Evolutionary conservation across 1,139 yeast species (phyloP).

Genomic region (Blastobotrys persicus): DNA sequence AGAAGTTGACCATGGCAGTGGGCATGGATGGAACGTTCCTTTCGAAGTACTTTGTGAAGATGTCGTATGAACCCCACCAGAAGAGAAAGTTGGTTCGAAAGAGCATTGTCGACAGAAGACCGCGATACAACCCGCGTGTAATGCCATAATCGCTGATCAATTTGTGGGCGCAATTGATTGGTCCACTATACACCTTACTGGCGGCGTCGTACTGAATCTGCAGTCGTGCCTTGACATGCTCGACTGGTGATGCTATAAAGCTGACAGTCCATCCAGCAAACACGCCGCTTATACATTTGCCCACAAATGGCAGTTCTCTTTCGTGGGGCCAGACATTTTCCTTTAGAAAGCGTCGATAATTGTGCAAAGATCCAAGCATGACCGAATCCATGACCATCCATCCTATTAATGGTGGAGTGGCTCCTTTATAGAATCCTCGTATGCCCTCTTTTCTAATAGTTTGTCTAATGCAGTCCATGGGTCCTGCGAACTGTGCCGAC

Average conservation of each 20-base stretch:
- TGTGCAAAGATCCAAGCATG: conserved; percentile 82
- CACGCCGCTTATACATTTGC: conserved; percentile 76
- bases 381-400: conserved; percentile 89
- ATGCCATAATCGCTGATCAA: conserved; percentile 59
- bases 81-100: conserved; percentile 83
- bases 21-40: conserved; percentile 37
- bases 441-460: conserved; percentile 73
- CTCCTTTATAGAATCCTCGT: conserved; percentile 79
- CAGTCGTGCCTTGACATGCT: conserved; percentile 80
- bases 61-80: conserved; percentile 94
- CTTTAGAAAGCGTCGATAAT: conserved; percentile 66
- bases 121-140: conserved; percentile 77
- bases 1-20: conserved; percentile 71
- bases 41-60: conserved; percentile 68
- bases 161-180: conserved; percentile 59
- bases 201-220: conserved; percentile 87
- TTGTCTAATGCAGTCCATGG: conserved; percentile 72
- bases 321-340: conserved; percentile 59
- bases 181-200: conserved; percentile 69
- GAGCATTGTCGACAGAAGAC: conserved; percentile 79
- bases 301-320: conserved; percentile 62
- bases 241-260: conserved; percentile 92
- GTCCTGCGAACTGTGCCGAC: conserved; percentile 70
- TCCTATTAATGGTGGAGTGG: conserved; percentile 88
- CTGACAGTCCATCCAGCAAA: conserved; percentile 85